Evolutionary conservation across 176 grass and related monocot species (phyloP), one percentile per base, ranked within the genome.

Genomic region (Cocos nucifera): DNA sequence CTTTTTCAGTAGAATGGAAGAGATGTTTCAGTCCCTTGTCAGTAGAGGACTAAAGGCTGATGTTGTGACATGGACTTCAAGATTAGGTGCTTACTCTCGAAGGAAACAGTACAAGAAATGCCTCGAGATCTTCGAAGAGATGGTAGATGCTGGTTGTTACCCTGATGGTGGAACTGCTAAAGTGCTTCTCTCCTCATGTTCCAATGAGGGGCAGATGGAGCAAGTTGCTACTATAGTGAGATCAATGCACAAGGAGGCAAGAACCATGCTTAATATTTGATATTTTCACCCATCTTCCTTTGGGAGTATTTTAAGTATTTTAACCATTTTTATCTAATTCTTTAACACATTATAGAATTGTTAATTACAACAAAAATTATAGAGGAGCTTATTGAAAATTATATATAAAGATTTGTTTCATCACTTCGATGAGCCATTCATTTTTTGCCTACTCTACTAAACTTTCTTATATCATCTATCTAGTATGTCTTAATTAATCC

Each of bases 81-180:
- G 86, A 66, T 83, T 95, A 21, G 69, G 79, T 51, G 86, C 82
- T 44, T 89, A 89, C 69, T 78, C 86, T 21, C 79, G 85, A 69
- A 95, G 80, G 82, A 78, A 95, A 51, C 78, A 75, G 57, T 86
- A 89, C 78, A 35, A 44, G 71, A 50, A 77, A 64, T 96, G 91
- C 73, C 54, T 96, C 64, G 65, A 82, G 75, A 65, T 90, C 6
- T 90, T 96, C 62, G 86, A 96, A 80, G 75, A 96, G 78, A 96
- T 96, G 91, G 74, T 96, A 19, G 80, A 96, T 75, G 74, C 86
- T 4, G 80, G 91, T 3, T 96, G 91, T 64, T 87, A 85, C 62
- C 86, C 91, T 8, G 91, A 90, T 75, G 91, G 80, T 24, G 83
- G 86, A 14, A 90, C 86, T 4, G 91, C 83, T 1, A 96, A 82